Conservation (phyloP, 345 rosid genomes). For the Eucalyptus fibrosa region DNA sequence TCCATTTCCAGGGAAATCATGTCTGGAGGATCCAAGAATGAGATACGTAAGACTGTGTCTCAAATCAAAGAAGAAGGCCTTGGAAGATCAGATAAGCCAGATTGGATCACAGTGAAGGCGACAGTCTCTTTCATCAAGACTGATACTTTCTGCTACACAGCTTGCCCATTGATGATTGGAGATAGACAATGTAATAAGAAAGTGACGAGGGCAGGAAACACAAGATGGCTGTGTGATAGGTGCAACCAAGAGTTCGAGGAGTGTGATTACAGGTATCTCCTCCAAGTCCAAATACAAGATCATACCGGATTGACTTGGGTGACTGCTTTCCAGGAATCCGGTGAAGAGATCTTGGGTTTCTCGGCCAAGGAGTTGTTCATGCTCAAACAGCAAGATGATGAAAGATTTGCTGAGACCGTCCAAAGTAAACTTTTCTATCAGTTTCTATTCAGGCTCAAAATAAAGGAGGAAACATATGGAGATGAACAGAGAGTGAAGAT, state of each 20-base stretch:
- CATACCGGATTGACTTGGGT: conserved; percentile 76
- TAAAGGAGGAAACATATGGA: conserved; percentile 76
- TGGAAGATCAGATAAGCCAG: conserved; percentile 84
- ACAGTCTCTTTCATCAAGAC: conserved; percentile 59
- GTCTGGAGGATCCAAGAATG: conserved; percentile 43
- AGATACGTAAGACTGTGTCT: conserved; percentile 51
- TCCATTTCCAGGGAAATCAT: conserved; percentile 68
- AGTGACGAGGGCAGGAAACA: conserved; percentile 41
- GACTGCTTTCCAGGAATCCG: conserved; percentile 82
- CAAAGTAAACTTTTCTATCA: conserved; percentile 40
- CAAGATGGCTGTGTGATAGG: conserved; percentile 72
- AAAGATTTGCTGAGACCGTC: conserved; percentile 34
- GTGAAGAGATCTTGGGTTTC: conserved; percentile 73
- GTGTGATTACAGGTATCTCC: conserved; percentile 84
- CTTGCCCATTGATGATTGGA: conserved; percentile 84
- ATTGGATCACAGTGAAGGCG: conserved; percentile 73
- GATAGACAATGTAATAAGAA: conserved; percentile 82
- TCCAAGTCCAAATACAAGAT: conserved; percentile 87
- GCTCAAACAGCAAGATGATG: conserved; percentile 56
- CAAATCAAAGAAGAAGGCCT: conserved; percentile 90
- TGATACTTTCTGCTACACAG: conserved; percentile 77
- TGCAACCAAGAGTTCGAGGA: conserved; percentile 83
- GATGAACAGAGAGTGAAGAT: conserved; percentile 80
- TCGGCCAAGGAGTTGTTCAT: conserved; percentile 56
- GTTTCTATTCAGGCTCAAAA: conserved; percentile 60